These are phyloP conservation scores for Calonectria multiphialidica DNA, from an alignment of 2,329 filamentous ascomycete genomes.

Conservation along the genomic window DNA sequence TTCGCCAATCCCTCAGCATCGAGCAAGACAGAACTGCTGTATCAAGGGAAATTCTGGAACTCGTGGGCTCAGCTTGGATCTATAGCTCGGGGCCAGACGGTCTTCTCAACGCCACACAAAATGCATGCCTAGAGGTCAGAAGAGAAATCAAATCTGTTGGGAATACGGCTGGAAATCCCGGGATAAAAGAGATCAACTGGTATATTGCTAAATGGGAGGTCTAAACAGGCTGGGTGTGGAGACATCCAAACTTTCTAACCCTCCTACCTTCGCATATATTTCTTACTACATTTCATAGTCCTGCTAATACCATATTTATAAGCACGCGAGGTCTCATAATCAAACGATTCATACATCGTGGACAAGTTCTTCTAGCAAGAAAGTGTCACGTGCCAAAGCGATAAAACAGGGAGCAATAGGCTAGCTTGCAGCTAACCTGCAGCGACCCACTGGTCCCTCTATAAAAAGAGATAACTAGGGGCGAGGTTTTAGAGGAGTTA, in stretches of 20 bases:
- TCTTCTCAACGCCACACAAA: background rate
- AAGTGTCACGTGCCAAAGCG: no score
- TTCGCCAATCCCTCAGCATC: background rate
- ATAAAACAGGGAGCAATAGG: no score
- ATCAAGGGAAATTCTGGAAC: background rate
- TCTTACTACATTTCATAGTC: background rate
- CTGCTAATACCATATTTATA: background rate
- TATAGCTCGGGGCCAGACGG: conserved; percentile 19
- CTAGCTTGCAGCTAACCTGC: no score
- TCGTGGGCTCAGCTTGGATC: conserved; percentile 4
- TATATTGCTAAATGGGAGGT: conserved; percentile 23
- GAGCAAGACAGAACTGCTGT: background rate
- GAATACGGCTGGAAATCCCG: background rate
- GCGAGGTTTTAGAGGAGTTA: no score
- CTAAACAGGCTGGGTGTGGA: background rate
- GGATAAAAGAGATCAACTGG: conserved; percentile 4
- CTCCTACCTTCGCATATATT: no score
- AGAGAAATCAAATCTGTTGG: background rate
- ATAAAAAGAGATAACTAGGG: no score
- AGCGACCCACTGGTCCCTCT: no score
- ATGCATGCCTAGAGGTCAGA: background rate
- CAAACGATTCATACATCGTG: no score
- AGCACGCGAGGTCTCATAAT: no score
- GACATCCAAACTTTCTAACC: no score
- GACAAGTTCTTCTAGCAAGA: no score